Evolutionary conservation across 257 asterid species (phyloP).

Genomic region (Henckelia pumila): DNA sequence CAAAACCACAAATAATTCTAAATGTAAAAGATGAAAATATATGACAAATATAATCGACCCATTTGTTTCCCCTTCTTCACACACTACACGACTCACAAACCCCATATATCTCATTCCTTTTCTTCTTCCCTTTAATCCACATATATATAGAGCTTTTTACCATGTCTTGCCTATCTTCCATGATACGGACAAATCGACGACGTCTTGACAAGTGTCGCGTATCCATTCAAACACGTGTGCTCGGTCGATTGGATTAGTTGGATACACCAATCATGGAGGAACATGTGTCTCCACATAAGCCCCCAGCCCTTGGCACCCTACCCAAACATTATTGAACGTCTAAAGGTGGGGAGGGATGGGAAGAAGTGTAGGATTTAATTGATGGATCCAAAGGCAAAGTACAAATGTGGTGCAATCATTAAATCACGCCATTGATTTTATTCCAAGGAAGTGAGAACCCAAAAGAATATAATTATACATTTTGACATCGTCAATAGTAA

Average conservation of each 20-base stretch:
- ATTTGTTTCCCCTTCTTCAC: not conserved
- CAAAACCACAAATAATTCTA: conserved; percentile 20
- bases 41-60: conserved; percentile 4
- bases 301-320: conserved; percentile 39
- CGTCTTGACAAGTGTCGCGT: conserved; percentile 36
- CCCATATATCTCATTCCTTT: not conserved
- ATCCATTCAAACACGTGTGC: conserved; percentile 35
- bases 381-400: conserved; percentile 68
- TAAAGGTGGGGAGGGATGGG: conserved; percentile 31
- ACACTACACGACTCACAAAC: not conserved
- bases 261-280: conserved; percentile 53
- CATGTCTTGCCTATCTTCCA: not conserved
- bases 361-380: conserved; percentile 30
- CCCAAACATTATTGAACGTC: conserved; percentile 45
- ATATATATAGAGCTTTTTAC: not conserved
- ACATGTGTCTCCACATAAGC: conserved; percentile 57
- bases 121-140: not conserved
- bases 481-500: conserved; percentile 12
- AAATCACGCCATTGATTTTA: conserved; percentile 44
- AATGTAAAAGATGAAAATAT: not conserved
- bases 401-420: conserved; percentile 52
- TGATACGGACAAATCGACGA: conserved; percentile 2
- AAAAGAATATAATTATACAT: conserved; percentile 34
- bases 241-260: conserved; percentile 33
- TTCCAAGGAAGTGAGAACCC: conserved; percentile 27